A percentile compares a stretch with the other conserved stretches of the same genome.
phyloP scores from a whole-genome alignment of 768 basidiomycete species.

The Hypholoma sublateritium region DNA sequence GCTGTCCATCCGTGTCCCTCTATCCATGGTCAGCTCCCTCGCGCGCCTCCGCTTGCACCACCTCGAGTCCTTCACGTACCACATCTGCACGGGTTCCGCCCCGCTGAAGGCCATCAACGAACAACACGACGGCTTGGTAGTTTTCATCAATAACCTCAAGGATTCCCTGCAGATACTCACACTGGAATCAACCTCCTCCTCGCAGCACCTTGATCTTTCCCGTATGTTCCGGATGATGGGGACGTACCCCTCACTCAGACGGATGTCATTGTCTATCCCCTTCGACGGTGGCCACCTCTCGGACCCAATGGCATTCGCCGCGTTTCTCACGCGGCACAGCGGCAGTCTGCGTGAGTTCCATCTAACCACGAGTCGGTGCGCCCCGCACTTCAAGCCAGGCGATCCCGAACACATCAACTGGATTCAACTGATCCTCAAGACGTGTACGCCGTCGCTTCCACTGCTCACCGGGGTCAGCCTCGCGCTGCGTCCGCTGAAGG shows the following conservation, averaged over 20 bases:
- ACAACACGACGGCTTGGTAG: slow-evolving; percentile 38
- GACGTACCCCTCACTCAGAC: slow-evolving; percentile 36
- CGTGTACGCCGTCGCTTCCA: slow-evolving; percentile 27
- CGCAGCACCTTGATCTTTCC: slow-evolving; percentile 38
- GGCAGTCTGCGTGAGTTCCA: slow-evolving; percentile 33
- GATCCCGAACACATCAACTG: slow-evolving; percentile 34
- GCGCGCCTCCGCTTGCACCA: slow-evolving; percentile 31
- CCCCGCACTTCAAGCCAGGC: slow-evolving; percentile 14
- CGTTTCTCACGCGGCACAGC: slow-evolving; percentile 36
- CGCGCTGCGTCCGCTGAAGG: slow-evolving; percentile 39
- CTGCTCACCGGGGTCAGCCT: slow-evolving; percentile 31
- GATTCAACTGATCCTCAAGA: slow-evolving; percentile 40
- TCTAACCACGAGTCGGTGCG: slow-evolving; percentile 31
- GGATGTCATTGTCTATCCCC: slow-evolving; percentile 41
- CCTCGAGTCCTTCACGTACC: slow-evolving; percentile 34
- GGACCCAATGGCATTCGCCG: slow-evolving; percentile 28
- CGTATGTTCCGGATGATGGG: slow-evolving; percentile 37
- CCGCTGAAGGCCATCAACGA: slow-evolving; percentile 29
- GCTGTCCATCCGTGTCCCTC: slow-evolving; percentile 40
- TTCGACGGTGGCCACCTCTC: slow-evolving; percentile 43
- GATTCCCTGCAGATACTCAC: slow-evolving; percentile 36
- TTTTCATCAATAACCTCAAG: slow-evolving; percentile 44
- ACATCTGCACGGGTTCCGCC: slow-evolving; percentile 32
- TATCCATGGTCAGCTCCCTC: slow-evolving; percentile 32
- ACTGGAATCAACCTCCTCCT: slow-evolving; percentile 33